Conservation (phyloP, 2,329 filamentous ascomycete species). For the Diaporthe citriasiana region DNA sequence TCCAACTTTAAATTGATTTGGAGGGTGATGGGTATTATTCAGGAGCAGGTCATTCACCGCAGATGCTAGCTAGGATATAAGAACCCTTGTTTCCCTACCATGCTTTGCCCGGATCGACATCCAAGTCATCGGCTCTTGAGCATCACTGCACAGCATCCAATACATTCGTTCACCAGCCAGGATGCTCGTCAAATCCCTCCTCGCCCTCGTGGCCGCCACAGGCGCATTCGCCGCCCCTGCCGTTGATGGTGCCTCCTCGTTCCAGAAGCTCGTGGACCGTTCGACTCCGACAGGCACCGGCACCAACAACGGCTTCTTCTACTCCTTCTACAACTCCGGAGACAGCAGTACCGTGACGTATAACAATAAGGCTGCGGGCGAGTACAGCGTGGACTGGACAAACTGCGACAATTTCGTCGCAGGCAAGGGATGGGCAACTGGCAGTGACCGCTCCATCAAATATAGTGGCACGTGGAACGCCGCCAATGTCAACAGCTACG, state of each 20-base stretch:
- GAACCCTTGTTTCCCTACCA: neutral
- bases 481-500: conserved; percentile 50
- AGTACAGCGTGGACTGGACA: conserved; percentile 59
- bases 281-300: conserved; percentile 52
- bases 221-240: conserved; percentile 16
- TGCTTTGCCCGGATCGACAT: neutral
- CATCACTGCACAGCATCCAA: neutral
- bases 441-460: conserved; percentile 49
- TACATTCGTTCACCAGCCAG: neutral
- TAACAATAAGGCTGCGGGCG: conserved; percentile 56
- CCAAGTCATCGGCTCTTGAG: neutral
- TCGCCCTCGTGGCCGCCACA: conserved; percentile 29
- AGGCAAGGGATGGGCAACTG: conserved; percentile 71
- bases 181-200: conserved; percentile 30
- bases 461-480: conserved; percentile 51
- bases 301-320: conserved; percentile 58
- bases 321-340: conserved; percentile 61
- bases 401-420: conserved; percentile 66
- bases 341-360: conserved; percentile 54
- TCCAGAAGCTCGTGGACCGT: conserved; percentile 16
- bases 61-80: conserved; percentile 5
- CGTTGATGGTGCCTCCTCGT: neutral
- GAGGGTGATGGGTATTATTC: conserved; percentile 17
- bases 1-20: conserved; percentile 20
- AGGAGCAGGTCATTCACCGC: neutral